These are phyloP conservation scores for Aspergillus piperis DNA, from an alignment of 2,329 filamentous ascomycete species.

Conservation along the genomic window DNA sequence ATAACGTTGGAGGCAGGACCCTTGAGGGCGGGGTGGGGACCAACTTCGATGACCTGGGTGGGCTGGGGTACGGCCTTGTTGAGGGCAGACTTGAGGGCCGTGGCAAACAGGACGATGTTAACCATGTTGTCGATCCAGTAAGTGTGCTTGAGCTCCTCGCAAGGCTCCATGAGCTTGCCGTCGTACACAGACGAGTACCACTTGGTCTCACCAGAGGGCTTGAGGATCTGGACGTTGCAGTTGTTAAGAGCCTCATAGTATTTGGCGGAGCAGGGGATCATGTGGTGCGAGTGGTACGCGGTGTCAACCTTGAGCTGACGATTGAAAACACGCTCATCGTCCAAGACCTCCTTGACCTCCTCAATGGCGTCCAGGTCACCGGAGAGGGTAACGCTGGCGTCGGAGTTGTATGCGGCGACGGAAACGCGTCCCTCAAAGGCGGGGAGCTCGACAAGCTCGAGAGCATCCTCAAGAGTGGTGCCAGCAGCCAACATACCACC, in stretches of 20 bases:
- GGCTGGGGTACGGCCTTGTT: neutral
- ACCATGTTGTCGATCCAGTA: conserved; percentile 13
- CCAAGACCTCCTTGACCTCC: neutral
- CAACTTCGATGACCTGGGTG: neutral
- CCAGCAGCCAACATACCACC: conserved; percentile 34
- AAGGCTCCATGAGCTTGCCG: neutral
- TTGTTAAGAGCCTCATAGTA: neutral
- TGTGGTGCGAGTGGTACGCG: conserved; percentile 49
- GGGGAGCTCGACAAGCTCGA: neutral
- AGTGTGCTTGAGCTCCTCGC: neutral
- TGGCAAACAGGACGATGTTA: conserved; percentile 3
- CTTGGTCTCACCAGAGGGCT: neutral
- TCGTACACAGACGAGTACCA: neutral
- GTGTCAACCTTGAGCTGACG: conserved; percentile 32
- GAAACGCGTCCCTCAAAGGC: neutral
- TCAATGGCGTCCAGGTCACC: conserved; percentile 11
- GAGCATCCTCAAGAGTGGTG: conserved; percentile 14
- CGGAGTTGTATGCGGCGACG: conserved; percentile 12
- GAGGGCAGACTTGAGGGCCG: conserved; percentile 1
- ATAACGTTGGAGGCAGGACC: neutral
- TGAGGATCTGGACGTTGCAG: neutral
- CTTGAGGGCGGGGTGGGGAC: conserved; percentile 7
- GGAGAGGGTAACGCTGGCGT: conserved; percentile 10
- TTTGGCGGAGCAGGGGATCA: conserved; percentile 28
- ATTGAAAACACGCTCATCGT: conserved; percentile 7